Evolutionary conservation across 2,329 filamentous ascomycete genomes (phyloP).

Genomic region (Trichoderma brevicompactum): DNA sequence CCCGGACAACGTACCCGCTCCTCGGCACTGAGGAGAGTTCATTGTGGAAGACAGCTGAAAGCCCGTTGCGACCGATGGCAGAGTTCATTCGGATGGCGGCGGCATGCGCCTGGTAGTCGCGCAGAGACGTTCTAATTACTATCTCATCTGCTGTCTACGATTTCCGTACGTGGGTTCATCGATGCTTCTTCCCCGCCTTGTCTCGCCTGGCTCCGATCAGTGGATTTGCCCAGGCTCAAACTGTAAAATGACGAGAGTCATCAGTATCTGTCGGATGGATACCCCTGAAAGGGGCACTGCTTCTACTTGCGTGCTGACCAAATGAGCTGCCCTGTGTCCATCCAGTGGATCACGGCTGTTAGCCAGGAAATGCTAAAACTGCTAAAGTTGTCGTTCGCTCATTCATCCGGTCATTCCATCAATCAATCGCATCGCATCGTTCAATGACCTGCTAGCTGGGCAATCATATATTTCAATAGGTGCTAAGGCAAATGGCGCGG

Average conservation of each 20-base stretch:
- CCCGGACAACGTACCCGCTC: slow-evolving; percentile 4
- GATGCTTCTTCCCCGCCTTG: background rate
- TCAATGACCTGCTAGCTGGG: slow-evolving; percentile 25
- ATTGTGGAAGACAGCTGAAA: background rate
- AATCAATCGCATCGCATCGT: slow-evolving; percentile 16
- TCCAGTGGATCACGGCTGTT: slow-evolving; percentile 13
- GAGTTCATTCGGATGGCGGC: background rate
- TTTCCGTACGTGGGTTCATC: background rate
- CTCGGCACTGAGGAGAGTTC: background rate
- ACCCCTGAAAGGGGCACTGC: slow-evolving; percentile 10
- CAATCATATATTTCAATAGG: slow-evolving; percentile 23
- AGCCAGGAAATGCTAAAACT: slow-evolving; percentile 1
- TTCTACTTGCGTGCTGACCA: background rate
- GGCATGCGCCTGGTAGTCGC: background rate
- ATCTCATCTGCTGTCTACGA: background rate
- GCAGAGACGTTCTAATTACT: background rate
- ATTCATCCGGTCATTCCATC: slow-evolving; percentile 1
- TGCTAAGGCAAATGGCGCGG: slow-evolving; percentile 21
- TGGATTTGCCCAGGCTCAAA: background rate
- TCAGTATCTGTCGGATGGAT: background rate
- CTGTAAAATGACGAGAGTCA: slow-evolving; percentile 1
- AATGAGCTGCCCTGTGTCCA: background rate
- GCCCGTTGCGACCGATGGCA: background rate
- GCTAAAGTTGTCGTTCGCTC: background rate
- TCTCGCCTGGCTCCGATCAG: slow-evolving; percentile 4